phyloP scores from a whole-genome alignment of 805 yeast species.

The Hanseniaspora hatyaiensis region DNA sequence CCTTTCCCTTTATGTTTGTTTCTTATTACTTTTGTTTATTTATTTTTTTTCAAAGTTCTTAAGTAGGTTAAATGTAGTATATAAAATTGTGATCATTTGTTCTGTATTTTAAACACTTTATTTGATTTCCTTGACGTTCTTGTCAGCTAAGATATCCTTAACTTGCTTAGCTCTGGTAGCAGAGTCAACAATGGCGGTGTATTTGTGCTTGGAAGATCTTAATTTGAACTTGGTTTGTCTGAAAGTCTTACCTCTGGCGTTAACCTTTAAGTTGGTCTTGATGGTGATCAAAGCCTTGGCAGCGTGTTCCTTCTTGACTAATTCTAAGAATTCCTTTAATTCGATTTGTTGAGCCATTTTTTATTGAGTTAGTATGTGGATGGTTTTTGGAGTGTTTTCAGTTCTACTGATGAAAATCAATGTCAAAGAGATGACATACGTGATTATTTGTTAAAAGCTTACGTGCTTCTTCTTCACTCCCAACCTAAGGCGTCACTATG shows the following conservation, averaged over 20 bases:
- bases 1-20: too few relatives aligned
- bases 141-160: constrained; percentile 94
- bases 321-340: constrained; percentile 93
- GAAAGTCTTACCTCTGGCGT: constrained; percentile 70
- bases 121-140: constrained; percentile 47
- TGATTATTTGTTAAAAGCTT: too few relatives aligned
- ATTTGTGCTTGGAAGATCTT: constrained; percentile 87
- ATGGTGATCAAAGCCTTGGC: constrained; percentile 89
- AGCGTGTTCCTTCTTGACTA: constrained; percentile 68
- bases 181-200: constrained; percentile 92
- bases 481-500: too few relatives aligned
- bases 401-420: too few relatives aligned
- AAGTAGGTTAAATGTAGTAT: constrained; percentile 7
- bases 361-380: constrained; percentile 12
- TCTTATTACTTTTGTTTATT: not conserved
- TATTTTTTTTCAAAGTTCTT: constrained; percentile 3
- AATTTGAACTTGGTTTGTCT: constrained; percentile 98
- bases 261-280: constrained; percentile 80
- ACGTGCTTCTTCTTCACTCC: too few relatives aligned
- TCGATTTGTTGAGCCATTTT: constrained; percentile 61
- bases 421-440: too few relatives aligned
- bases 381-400: constrained; percentile 5
- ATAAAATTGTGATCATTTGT: constrained; percentile 1
- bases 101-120: constrained; percentile 9
- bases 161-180: constrained; percentile 95